Conservation (phyloP, 306 rosid genomes). For the Calophaca sinica region DNA sequence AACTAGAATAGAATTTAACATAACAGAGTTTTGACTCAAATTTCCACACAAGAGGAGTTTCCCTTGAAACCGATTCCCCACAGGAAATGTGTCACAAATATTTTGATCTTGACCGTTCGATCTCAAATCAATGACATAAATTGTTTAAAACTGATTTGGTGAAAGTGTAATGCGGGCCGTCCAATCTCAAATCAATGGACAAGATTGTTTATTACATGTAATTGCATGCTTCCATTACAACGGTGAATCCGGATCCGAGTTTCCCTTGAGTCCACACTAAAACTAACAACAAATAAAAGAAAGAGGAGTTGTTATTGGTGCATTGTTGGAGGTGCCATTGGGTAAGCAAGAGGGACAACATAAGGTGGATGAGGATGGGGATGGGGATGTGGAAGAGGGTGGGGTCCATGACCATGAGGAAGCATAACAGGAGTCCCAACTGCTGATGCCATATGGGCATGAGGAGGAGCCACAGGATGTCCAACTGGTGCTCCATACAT, state of each 20-base stretch:
- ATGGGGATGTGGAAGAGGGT: conserved; percentile 39
- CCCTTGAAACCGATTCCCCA: background rate
- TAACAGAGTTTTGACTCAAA: conserved; percentile 14
- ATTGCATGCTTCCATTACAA: too few species aligned
- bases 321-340: conserved; percentile 96
- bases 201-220: too few species aligned
- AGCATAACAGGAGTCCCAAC: conserved; percentile 98
- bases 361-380: conserved; percentile 58
- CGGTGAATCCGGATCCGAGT: too few species aligned
- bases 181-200: too few species aligned
- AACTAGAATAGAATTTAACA: conserved; percentile 41
- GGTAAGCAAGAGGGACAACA: conserved; percentile 91
- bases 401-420: conserved; percentile 72
- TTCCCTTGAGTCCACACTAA: conserved; percentile 23
- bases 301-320: conserved; percentile 57
- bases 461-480: conserved; percentile 84
- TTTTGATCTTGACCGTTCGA: too few species aligned
- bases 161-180: too few species aligned
- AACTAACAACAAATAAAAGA: conserved; percentile 37
- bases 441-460: conserved; percentile 85
- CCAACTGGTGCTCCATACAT: conserved; percentile 92
- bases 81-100: too few species aligned
- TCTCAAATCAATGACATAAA: too few species aligned
- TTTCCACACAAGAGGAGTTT: conserved; percentile 43
- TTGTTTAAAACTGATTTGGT: too few species aligned